A percentile compares a stretch with the other conserved stretches of the same genome.
Evolutionary conservation across 2,329 filamentous ascomycete genomes (phyloP).

Genomic region (Aspergillus ochraceoroseus): DNA sequence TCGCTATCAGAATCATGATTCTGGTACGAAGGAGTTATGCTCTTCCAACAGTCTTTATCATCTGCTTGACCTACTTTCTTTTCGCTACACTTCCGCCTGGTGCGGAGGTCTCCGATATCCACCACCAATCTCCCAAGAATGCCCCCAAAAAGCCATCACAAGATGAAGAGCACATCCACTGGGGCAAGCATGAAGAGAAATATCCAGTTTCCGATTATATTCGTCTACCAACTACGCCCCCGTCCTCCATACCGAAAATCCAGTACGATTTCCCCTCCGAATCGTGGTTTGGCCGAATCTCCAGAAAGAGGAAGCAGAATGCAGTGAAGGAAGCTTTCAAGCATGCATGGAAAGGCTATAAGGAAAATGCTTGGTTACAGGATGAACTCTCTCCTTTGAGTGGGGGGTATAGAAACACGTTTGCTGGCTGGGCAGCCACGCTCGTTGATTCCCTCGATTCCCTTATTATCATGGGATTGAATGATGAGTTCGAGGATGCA

Average conservation of each 20-base stretch:
- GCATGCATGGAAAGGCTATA: conserved; percentile 80
- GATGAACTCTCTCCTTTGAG: conserved; percentile 78
- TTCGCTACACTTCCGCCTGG: conserved; percentile 24
- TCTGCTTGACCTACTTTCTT: conserved; percentile 24
- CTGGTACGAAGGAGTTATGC: conserved; percentile 25
- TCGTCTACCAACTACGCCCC: conserved; percentile 64
- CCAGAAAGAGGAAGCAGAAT: conserved; percentile 59
- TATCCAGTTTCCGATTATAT: conserved; percentile 71
- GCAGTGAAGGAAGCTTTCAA: conserved; percentile 69
- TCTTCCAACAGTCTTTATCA: conserved; percentile 26
- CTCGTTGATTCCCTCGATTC: conserved; percentile 78
- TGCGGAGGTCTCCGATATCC: conserved; percentile 15
- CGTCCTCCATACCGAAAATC: conserved; percentile 67
- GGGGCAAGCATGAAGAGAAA: conserved; percentile 66
- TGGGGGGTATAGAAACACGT: conserved; percentile 67
- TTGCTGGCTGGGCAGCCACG: conserved; percentile 87
- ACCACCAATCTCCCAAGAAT: conserved; percentile 18
- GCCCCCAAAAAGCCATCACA: conserved; percentile 11
- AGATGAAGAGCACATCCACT: conserved; percentile 49
- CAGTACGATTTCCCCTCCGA: conserved; percentile 69
- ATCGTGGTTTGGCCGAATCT: conserved; percentile 53
- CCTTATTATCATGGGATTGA: conserved; percentile 76
- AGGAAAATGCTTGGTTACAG: conserved; percentile 71
- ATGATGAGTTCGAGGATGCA: conserved; percentile 73
- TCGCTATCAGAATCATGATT: conserved; percentile 22